A percentile compares a stretch with the other conserved stretches of the same genome.
Conservation (phyloP, 345 rosid species). For the Lepidium africanum region DNA sequence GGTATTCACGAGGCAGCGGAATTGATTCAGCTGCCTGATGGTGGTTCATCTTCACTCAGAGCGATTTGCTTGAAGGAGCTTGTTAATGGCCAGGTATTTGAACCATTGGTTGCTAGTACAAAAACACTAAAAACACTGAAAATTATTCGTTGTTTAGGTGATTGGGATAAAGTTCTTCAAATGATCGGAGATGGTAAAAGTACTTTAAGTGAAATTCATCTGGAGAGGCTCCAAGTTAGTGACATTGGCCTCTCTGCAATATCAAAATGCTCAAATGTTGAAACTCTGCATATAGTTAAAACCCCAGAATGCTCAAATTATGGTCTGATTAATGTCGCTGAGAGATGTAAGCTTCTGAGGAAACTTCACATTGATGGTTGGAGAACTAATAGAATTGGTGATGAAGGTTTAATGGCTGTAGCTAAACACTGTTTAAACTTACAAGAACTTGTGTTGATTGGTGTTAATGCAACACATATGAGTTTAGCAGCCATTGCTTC, state of each 20-base stretch:
- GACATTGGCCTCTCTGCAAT: constrained; percentile 61
- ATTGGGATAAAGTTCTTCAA: constrained; percentile 70
- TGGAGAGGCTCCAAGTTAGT: constrained; percentile 83
- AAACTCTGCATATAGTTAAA: constrained; percentile 67
- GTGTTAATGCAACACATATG: constrained; percentile 65
- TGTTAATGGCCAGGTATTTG: constrained; percentile 72
- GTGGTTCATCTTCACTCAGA: constrained; percentile 41
- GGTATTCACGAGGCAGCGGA: constrained; percentile 51
- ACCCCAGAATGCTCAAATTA: constrained; percentile 66
- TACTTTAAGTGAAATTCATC: constrained; percentile 51
- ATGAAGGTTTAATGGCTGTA: constrained; percentile 69
- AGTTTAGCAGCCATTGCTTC: constrained; percentile 53
- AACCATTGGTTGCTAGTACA: constrained; percentile 48
- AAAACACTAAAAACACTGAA: constrained; percentile 57
- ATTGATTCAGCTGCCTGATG: constrained; percentile 39
- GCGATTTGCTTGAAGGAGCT: constrained; percentile 79
- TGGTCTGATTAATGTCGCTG: constrained; percentile 57
- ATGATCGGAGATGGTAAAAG: constrained; percentile 36
- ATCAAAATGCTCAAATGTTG: constrained; percentile 53
- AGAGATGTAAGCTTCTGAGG: constrained; percentile 58
- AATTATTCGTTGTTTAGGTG: constrained; percentile 77
- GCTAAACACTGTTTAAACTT: constrained; percentile 55
- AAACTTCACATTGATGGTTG: constrained; percentile 90
- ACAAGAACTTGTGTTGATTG: constrained; percentile 81
- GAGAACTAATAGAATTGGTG: constrained; percentile 78